Percentiles rank a stretch among this genome's conserved stretches.
phyloP scores from a whole-genome alignment of 257 asterid genomes.

The Rubia yunnanensis region DNA sequence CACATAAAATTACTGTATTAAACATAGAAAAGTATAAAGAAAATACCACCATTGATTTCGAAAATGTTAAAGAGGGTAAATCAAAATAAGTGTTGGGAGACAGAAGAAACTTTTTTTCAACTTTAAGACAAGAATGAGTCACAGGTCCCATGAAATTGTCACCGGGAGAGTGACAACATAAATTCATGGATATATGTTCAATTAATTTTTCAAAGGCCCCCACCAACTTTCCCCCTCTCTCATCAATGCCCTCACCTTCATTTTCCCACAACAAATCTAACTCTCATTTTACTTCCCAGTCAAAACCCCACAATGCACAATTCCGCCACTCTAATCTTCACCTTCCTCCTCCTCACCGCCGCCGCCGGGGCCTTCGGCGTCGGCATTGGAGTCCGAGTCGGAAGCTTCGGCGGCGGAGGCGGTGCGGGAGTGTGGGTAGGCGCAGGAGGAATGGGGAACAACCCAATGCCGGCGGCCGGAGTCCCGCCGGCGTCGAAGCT shows the following conservation, averaged over 20 bases:
- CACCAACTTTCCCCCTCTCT: slow-evolving; percentile 20
- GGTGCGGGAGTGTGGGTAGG: slow-evolving; percentile 36
- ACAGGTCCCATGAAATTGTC: neutral
- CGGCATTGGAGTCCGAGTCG: slow-evolving; percentile 29
- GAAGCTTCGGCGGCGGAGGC: slow-evolving; percentile 18
- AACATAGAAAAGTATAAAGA: too few species aligned
- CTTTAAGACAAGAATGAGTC: neutral
- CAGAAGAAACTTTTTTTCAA: neutral
- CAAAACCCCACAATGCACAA: slow-evolving; percentile 24
- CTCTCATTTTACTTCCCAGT: slow-evolving; percentile 11
- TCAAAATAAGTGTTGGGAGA: neutral
- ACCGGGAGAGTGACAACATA: neutral
- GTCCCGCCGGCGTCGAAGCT: slow-evolving; percentile 18
- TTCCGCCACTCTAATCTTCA: slow-evolving; percentile 7
- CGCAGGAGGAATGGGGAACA: slow-evolving; percentile 32
- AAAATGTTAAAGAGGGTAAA: neutral
- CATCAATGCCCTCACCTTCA: slow-evolving; percentile 48
- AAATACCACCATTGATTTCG: neutral
- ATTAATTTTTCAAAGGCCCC: slow-evolving; percentile 15
- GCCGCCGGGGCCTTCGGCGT: slow-evolving; percentile 41
- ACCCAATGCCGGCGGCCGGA: slow-evolving; percentile 22
- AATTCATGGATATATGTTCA: neutral
- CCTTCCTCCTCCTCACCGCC: slow-evolving; percentile 26
- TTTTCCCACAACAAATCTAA: slow-evolving; percentile 24
- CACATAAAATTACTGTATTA: too few species aligned